These are phyloP conservation scores for Lentinula guzmanii DNA, from an alignment of 768 basidiomycete genomes.

Conservation along the genomic window DNA sequence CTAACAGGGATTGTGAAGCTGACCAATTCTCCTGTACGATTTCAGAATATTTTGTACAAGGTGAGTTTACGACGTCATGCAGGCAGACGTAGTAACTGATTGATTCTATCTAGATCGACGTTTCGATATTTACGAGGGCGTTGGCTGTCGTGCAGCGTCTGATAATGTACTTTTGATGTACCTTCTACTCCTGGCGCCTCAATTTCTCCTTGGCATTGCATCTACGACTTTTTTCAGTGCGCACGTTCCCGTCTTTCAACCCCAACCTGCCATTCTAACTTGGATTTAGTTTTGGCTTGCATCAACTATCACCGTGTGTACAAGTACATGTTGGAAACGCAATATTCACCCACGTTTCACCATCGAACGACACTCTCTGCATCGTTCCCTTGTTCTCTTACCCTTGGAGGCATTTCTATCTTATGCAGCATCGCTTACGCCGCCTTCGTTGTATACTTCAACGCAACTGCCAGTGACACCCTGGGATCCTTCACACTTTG, in stretches of 20 bases:
- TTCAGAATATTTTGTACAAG: constrained; percentile 6
- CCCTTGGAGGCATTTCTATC: background rate
- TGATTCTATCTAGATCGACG: background rate
- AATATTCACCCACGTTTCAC: background rate
- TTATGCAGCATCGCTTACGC: background rate
- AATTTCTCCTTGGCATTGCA: background rate
- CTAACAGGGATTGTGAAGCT: too few species aligned
- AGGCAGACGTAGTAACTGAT: background rate
- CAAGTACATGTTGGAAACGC: constrained; percentile 1
- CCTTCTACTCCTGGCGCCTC: constrained; percentile 1
- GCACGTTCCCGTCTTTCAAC: background rate
- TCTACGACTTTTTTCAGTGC: background rate
- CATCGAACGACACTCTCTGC: background rate
- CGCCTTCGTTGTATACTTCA: background rate
- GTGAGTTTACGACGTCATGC: background rate
- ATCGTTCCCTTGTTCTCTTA: background rate
- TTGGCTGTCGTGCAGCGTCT: constrained; percentile 1
- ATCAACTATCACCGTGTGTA: background rate
- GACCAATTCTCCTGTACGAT: background rate
- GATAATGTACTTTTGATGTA: constrained; percentile 5
- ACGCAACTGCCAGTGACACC: background rate
- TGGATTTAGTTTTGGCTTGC: background rate
- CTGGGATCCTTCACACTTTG: background rate
- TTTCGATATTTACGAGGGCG: constrained; percentile 5
- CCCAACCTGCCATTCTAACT: background rate